A percentile compares a stretch with the other conserved stretches of the same genome.
Conservation (phyloP, 495 filamentous ascomycete genomes). For the Pyrenopolyporus hunteri region DNA sequence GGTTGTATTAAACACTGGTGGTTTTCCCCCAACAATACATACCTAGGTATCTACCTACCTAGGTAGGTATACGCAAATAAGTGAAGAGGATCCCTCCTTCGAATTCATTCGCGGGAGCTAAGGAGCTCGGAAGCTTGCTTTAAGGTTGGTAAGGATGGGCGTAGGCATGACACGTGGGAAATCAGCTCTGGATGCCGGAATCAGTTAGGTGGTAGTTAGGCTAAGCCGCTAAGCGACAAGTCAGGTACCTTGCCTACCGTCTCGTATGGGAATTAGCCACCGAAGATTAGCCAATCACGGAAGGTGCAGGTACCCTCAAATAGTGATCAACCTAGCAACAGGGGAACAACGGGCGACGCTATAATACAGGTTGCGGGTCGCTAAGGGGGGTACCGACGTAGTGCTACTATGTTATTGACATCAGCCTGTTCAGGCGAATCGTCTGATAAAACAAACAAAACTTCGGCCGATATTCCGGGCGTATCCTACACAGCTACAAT, state of each 20-base stretch:
- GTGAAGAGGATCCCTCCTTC: not conserved
- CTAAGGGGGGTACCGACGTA: too few species aligned
- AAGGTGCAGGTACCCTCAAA: not conserved
- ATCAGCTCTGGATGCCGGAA: slow-evolving; percentile 21
- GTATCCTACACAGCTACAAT: too few species aligned
- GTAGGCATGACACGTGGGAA: slow-evolving; percentile 23
- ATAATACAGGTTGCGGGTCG: too few species aligned
- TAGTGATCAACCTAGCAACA: slow-evolving; percentile 36
- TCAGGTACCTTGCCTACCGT: slow-evolving; percentile 7
- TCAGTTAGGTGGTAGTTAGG: slow-evolving; percentile 18
- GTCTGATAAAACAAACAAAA: slow-evolving; percentile 4
- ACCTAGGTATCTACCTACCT: too few species aligned
- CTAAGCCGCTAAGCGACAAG: slow-evolving; percentile 20
- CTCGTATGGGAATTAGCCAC: slow-evolving; percentile 31
- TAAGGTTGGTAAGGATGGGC: slow-evolving; percentile 21
- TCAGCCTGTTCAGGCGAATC: slow-evolving; percentile 26
- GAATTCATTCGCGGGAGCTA: not conserved
- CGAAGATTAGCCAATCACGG: slow-evolving; percentile 21
- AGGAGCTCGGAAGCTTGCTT: not conserved
- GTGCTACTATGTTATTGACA: too few species aligned
- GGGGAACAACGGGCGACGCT: slow-evolving; percentile 11
- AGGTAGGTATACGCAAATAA: not conserved
- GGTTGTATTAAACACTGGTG: too few species aligned
- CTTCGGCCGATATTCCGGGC: not conserved
- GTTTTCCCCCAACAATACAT: too few species aligned